Conservation (phyloP, 2,329 filamentous ascomycete genomes). For the Chrysoporthe cubensis region DNA sequence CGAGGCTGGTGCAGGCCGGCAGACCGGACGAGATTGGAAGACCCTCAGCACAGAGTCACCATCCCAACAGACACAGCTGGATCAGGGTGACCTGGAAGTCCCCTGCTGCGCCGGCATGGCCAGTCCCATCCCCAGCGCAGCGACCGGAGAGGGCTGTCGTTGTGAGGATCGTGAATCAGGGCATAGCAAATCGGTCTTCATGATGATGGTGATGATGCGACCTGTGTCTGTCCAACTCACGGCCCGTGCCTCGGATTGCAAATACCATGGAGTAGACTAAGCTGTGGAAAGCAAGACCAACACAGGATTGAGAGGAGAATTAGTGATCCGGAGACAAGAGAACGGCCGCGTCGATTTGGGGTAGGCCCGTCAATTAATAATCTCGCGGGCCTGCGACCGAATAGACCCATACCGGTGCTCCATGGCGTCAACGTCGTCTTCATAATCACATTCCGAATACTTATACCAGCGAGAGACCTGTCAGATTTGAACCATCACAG, state of each 20-base stretch:
- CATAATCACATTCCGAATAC: background rate
- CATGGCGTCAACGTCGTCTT: conserved; percentile 12
- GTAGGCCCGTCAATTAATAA: background rate
- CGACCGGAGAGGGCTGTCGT: background rate
- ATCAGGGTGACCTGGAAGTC: too few species aligned
- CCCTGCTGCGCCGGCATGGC: too few species aligned
- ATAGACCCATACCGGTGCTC: background rate
- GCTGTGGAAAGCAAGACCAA: background rate
- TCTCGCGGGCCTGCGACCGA: background rate
- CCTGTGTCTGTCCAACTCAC: background rate
- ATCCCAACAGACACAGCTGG: too few species aligned
- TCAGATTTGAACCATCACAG: background rate
- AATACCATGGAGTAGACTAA: background rate
- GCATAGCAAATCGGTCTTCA: too few species aligned
- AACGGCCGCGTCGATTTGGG: background rate
- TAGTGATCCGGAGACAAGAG: background rate
- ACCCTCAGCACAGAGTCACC: too few species aligned
- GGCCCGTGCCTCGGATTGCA: background rate
- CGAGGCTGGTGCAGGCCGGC: background rate
- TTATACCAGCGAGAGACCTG: background rate
- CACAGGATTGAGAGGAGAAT: background rate
- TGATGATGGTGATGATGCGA: background rate
- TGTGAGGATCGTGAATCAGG: background rate
- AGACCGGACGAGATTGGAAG: background rate
- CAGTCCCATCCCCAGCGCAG: background rate